phyloP scores from a whole-genome alignment of 179 eudicot species.

The Amaranthus tricolor region DNA sequence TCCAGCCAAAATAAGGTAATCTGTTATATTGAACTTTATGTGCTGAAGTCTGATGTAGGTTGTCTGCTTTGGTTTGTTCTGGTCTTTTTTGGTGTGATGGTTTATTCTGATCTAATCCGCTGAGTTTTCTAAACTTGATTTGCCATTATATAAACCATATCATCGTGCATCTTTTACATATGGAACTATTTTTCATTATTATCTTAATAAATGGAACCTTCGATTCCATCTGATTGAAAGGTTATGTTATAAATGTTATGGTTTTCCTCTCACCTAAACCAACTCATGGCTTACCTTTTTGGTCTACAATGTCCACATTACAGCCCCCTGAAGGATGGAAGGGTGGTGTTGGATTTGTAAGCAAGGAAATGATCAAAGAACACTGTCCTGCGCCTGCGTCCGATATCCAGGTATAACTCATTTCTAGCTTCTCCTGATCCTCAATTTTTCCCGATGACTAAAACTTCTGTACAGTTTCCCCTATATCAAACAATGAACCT shows the following conservation, averaged over 20 bases:
- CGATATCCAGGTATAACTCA: conserved; percentile 32
- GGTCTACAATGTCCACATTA: not conserved
- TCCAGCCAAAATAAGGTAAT: too few relatives aligned
- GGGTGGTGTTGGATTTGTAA: conserved; percentile 47
- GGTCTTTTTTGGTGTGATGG: too few relatives aligned
- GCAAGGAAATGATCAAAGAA: conserved; percentile 51
- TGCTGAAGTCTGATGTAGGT: too few relatives aligned
- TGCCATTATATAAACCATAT: not conserved
- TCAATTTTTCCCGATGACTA: not conserved
- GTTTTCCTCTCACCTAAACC: conserved; percentile 6
- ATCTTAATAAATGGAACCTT: not conserved
- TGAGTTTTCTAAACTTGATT: too few relatives aligned
- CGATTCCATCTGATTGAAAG: too few relatives aligned
- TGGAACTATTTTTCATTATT: not conserved
- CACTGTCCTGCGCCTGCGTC: conserved; percentile 41
- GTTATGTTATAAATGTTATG: not conserved
- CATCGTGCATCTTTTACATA: not conserved
- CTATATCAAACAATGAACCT: not conserved
- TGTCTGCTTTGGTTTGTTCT: too few relatives aligned
- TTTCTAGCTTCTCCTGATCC: not conserved
- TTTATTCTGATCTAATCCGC: too few relatives aligned
- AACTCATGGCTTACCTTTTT: not conserved
- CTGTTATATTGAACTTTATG: too few relatives aligned
- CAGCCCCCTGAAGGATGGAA: conserved; percentile 52
- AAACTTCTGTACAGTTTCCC: not conserved